Percentiles rank a stretch among this genome's conserved stretches.
Conservation (phyloP, 306 rosid genomes). For the Quercus engelmannii region DNA sequence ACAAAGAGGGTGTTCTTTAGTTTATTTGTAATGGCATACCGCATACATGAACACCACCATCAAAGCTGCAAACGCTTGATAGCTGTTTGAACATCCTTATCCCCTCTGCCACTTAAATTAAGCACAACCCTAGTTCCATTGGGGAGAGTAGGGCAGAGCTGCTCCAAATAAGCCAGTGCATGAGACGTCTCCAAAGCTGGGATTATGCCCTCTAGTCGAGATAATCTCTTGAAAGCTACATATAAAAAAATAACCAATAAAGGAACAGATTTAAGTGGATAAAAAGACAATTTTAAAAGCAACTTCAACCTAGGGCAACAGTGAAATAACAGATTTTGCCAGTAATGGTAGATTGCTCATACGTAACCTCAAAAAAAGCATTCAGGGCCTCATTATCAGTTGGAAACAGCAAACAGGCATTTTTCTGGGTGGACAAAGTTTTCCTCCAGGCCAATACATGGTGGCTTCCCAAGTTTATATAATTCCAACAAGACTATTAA, state of each 20-base stretch:
- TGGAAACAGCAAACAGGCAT: too few species aligned
- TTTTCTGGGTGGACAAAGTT: too few species aligned
- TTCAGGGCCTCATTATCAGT: too few species aligned
- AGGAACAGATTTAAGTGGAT: constrained; percentile 2
- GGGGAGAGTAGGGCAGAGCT: constrained; percentile 78
- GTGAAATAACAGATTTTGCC: neutral
- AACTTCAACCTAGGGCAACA: constrained; percentile 10
- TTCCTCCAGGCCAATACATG: too few species aligned
- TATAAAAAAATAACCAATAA: neutral
- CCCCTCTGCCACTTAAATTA: constrained; percentile 95
- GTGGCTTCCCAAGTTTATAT: neutral
- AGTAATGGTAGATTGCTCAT: too few species aligned
- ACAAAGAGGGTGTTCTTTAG: neutral
- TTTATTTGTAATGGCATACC: neutral
- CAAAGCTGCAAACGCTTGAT: constrained; percentile 76
- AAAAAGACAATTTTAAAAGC: neutral
- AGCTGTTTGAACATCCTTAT: constrained; percentile 92
- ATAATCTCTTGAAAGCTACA: constrained; percentile 82
- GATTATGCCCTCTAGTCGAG: constrained; percentile 89
- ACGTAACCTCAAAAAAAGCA: too few species aligned
- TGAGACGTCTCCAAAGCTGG: constrained; percentile 98
- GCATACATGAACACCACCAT: neutral
- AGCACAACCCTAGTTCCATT: constrained; percentile 72
- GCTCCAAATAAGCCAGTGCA: constrained; percentile 84
- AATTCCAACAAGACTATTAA: neutral